These are phyloP conservation scores for Lodderomyces oxycetoniae DNA, from an alignment of 1,139 yeast genomes.

Conservation along the genomic window DNA sequence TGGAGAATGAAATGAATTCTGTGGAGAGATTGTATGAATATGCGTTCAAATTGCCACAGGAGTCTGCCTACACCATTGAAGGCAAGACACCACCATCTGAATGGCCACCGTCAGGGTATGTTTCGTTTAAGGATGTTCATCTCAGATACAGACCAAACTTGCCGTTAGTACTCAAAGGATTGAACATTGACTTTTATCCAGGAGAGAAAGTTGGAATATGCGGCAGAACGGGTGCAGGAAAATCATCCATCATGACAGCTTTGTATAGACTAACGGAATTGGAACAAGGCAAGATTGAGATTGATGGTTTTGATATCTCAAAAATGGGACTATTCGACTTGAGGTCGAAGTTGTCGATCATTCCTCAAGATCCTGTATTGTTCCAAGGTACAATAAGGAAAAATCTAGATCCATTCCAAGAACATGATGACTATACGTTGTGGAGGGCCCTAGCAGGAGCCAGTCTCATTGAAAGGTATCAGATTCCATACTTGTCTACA, in stretches of 20 bases:
- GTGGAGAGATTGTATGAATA: constrained; percentile 43
- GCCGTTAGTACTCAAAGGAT: constrained; percentile 85
- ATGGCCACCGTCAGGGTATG: constrained; percentile 85
- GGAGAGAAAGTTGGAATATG: constrained; percentile 88
- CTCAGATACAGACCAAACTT: constrained; percentile 80
- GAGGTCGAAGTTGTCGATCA: constrained; percentile 59
- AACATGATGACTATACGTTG: constrained; percentile 46
- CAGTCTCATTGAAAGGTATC: constrained; percentile 46
- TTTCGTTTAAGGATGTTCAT: constrained; percentile 68
- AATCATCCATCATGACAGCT: constrained; percentile 91
- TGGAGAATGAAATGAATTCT: constrained; percentile 46
- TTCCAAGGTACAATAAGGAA: constrained; percentile 63
- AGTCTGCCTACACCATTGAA: constrained; percentile 57
- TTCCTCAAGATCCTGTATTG: constrained; percentile 77
- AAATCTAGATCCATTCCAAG: constrained; percentile 64
- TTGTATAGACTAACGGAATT: constrained; percentile 87
- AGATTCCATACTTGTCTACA: constrained; percentile 2
- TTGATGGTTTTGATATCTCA: constrained; percentile 79
- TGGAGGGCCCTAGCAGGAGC: constrained; percentile 56
- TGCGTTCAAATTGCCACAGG: constrained; percentile 58
- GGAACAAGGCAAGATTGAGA: constrained; percentile 68
- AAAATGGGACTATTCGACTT: constrained; percentile 51
- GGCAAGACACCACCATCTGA: constrained; percentile 66
- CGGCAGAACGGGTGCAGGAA: constrained; percentile 92
- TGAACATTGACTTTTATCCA: constrained; percentile 70